Conservation (phyloP, 345 rosid genomes). For the Camelina neglecta region DNA sequence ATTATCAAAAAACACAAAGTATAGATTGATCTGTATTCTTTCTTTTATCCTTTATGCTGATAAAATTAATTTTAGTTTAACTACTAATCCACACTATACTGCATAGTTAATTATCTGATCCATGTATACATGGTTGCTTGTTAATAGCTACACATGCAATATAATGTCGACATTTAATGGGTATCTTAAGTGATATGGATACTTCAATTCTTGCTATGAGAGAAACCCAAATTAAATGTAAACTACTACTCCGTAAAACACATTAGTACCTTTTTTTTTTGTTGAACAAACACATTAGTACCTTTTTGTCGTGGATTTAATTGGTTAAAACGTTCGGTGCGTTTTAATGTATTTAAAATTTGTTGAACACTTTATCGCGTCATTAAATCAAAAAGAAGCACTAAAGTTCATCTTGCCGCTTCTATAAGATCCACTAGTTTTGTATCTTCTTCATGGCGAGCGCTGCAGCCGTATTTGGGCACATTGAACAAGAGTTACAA, state of each 20-base stretch:
- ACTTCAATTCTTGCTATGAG: slow-evolving; percentile 1
- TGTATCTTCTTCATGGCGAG: not conserved
- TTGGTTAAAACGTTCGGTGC: slow-evolving; percentile 2
- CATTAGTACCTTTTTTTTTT: not conserved
- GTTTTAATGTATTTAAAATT: slow-evolving; percentile 7
- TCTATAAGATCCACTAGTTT: slow-evolving; percentile 18
- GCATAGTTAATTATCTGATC: not conserved
- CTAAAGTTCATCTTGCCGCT: slow-evolving; percentile 18
- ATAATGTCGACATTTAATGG: not conserved
- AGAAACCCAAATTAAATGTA: not conserved
- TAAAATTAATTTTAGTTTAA: not conserved
- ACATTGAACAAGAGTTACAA: not conserved
- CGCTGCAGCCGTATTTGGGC: not conserved
- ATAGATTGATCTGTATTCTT: not conserved
- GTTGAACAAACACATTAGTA: not conserved
- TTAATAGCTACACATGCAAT: not conserved
- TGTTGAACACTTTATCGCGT: slow-evolving; percentile 13
- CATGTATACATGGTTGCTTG: not conserved
- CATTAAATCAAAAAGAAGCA: not conserved
- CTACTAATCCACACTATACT: not conserved
- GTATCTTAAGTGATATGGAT: not conserved
- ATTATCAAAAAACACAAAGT: slow-evolving; percentile 7
- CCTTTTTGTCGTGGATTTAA: not conserved
- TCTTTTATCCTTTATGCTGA: not conserved
- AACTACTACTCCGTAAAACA: not conserved